These are phyloP conservation scores for Sclerotinia spermophila DNA, from an alignment of 2,329 filamentous ascomycete genomes.

Conservation along the genomic window DNA sequence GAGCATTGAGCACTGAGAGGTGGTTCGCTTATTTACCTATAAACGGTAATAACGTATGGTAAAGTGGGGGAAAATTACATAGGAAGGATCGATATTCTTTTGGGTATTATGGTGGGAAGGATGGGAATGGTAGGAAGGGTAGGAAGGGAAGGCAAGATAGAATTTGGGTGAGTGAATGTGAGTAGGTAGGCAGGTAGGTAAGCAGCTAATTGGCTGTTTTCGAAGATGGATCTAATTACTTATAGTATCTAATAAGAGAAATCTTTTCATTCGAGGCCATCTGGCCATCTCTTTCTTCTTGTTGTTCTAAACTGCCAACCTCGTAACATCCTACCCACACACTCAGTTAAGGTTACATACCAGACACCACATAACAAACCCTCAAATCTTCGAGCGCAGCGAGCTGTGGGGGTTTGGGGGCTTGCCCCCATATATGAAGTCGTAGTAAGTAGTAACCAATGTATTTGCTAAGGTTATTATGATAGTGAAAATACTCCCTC, in stretches of 20 bases:
- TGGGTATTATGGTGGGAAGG: not conserved
- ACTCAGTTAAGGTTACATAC: not conserved
- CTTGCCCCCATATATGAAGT: not conserved
- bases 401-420: not conserved
- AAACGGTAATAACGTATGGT: not conserved
- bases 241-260: not conserved
- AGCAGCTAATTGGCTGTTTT: not conserved
- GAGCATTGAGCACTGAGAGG: not conserved
- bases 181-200: not conserved
- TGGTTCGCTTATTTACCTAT: conserved; percentile 16
- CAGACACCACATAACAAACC: not conserved
- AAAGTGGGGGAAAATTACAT: conserved; percentile 4
- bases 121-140: not conserved
- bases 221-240: not conserved
- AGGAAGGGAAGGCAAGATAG: not conserved
- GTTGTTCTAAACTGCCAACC: not conserved
- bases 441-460: not conserved
- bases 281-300: not conserved
- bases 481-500: not conserved
- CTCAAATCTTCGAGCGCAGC: not conserved
- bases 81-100: not conserved
- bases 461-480: not conserved
- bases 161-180: not conserved
- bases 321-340: not conserved
- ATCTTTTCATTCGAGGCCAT: not conserved